Evolutionary conservation across 2,329 filamentous ascomycete genomes (phyloP).

Genomic region (Xylariaceae sp.): DNA sequence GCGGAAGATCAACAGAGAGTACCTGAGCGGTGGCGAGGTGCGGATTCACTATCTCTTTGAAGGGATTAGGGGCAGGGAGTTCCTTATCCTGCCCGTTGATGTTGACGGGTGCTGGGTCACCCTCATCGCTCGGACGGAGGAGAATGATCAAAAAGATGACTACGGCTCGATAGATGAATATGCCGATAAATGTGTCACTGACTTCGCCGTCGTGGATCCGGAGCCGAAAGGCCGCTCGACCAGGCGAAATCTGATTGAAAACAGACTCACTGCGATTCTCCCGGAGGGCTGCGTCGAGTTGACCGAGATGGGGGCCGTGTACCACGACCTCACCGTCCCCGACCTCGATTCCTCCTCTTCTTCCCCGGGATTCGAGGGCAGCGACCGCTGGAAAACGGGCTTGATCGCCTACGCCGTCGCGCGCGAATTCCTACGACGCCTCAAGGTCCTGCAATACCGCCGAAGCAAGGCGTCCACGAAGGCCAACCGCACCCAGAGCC

Average conservation of each 20-base stretch:
- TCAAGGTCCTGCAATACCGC: slow-evolving; percentile 19
- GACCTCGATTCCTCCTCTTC: not conserved
- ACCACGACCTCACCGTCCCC: not conserved
- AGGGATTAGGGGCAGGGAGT: slow-evolving; percentile 20
- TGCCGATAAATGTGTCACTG: slow-evolving; percentile 17
- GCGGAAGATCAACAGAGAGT: slow-evolving; percentile 4
- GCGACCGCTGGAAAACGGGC: slow-evolving; percentile 20
- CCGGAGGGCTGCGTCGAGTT: slow-evolving; percentile 21
- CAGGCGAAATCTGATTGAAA: slow-evolving; percentile 7
- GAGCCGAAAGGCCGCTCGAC: not conserved
- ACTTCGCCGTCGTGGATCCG: slow-evolving; percentile 23
- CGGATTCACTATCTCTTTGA: slow-evolving; percentile 22
- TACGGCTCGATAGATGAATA: not conserved
- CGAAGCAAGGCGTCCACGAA: not conserved
- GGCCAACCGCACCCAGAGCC: not conserved
- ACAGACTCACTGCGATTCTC: slow-evolving; percentile 15
- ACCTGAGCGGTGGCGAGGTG: not conserved
- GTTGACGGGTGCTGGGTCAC: slow-evolving; percentile 22
- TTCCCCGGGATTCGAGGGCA: not conserved
- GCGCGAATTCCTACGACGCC: slow-evolving; percentile 25
- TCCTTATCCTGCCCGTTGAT: slow-evolving; percentile 21
- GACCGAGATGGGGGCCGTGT: not conserved
- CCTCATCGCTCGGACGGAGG: slow-evolving; percentile 2
- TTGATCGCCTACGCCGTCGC: slow-evolving; percentile 23
- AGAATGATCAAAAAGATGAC: not conserved